phyloP scores from a whole-genome alignment of 2,329 filamentous ascomycete species.

The Helotiales sp. region DNA sequence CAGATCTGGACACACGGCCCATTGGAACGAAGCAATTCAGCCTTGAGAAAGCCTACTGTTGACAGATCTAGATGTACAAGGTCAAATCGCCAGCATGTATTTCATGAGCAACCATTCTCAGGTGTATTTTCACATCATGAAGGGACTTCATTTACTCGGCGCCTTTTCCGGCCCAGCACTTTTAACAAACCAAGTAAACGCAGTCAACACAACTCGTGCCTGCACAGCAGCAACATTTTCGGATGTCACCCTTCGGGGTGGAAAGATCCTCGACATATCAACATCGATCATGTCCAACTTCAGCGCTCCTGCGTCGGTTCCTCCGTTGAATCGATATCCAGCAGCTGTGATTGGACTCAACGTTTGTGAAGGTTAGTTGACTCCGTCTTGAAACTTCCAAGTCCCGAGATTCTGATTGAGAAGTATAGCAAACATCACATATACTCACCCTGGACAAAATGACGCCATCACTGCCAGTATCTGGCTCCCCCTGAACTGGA shows the following conservation, averaged over 20 bases:
- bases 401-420: not conserved
- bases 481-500: conserved; percentile 44
- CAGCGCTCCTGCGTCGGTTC: not conserved
- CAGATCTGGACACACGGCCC: not conserved
- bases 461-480: conserved; percentile 36
- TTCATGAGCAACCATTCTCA: not conserved
- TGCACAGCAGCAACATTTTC: not conserved
- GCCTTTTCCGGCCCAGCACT: not conserved
- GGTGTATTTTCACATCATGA: not conserved
- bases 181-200: not conserved
- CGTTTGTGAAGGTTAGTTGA: not conserved
- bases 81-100: not conserved
- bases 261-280: not conserved
- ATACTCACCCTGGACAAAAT: conserved; percentile 37
- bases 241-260: not conserved
- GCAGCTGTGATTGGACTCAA: not conserved
- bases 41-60: no score
- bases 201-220: not conserved
- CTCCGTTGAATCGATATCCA: not conserved
- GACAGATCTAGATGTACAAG: not conserved
- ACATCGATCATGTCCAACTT: not conserved
- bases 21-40: no score
- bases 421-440: conserved; percentile 15
- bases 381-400: not conserved
- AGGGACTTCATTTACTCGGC: not conserved